Base-by-base conservation (phyloP, 1,139 yeast species). In the Starmera stellimalicola region DNA sequence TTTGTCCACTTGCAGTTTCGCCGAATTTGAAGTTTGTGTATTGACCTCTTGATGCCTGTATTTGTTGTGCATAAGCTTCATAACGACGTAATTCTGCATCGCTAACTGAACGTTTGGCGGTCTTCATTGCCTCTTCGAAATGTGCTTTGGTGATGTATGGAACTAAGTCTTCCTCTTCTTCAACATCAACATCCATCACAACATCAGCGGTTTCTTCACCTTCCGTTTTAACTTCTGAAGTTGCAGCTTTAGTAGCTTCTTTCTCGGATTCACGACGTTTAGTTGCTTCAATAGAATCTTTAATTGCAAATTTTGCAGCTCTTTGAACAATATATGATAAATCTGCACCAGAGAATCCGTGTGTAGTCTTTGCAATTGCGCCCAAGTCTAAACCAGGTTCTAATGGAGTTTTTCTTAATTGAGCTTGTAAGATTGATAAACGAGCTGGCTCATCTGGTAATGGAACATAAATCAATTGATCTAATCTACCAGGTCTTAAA, bases 271-370 rank as follows among this genome's bases (percentile, higher is more conserved):
- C 64, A 33, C 59, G 48, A 52, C 65, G 69, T 47, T 66, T 69
- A 40, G 72, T 73, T 25, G 96, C 96, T 59, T 87, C 96, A 57
- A 93, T 93, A 40, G 95, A 81, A 52, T 93, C 98, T 67, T 91
- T 91, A 54, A 93, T 93, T 45, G 99, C 99, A 62, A 83, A 88
- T 68, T 93, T 93, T 49, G 98, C 99, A 37, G 97, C 77, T 64
- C 98, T 84, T 70, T 91, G 97, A 37, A 84, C 98, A 62, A 93
- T 88, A 67, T 88, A 93, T 22, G 85, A 77, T 65, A 91, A 77
- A 70, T 91, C 99, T 37, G 99, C 99, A 78, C 99, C 99, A 36
- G 96, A 83, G 73, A 91, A 91, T 18, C 99, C 99, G 51, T 80
- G 77, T 23, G 98, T 85, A 45, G 83, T 80, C 65, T 79, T 83